Evolutionary conservation across 129 eudicot genomes (phyloP).

Genomic region (Smallanthus sonchifolius): DNA sequence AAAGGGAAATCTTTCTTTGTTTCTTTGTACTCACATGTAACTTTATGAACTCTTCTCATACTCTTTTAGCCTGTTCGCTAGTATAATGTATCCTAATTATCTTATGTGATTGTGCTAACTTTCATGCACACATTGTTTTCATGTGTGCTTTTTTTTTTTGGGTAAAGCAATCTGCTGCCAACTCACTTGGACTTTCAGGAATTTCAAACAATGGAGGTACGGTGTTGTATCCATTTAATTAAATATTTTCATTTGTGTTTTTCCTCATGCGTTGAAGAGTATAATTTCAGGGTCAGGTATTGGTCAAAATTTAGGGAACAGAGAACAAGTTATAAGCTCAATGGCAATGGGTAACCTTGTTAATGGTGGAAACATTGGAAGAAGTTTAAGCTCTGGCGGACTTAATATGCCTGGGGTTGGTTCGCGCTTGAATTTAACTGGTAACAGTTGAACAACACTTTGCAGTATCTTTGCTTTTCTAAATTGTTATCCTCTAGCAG

Average conservation of each 20-base stretch:
- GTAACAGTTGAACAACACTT: conserved; percentile 32
- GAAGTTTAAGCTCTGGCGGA: conserved; percentile 62
- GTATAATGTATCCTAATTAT: neutral
- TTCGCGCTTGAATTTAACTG: conserved; percentile 68
- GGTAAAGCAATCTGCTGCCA: conserved; percentile 64
- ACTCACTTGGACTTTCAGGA: conserved; percentile 67
- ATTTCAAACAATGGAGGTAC: conserved; percentile 67
- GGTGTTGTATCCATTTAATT: conserved; percentile 4
- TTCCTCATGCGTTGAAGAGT: conserved; percentile 21
- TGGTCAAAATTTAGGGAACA: conserved; percentile 53
- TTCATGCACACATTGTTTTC: conserved; percentile 1
- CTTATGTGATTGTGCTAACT: neutral
- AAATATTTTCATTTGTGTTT: neutral
- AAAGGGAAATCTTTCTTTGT: neutral
- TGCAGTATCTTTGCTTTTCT: conserved; percentile 1
- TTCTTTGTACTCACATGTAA: neutral
- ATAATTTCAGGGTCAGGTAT: conserved; percentile 51
- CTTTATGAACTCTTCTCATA: neutral
- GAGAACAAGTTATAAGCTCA: conserved; percentile 57
- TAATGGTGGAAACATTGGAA: conserved; percentile 55
- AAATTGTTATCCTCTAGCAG: neutral
- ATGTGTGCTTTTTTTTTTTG: conserved; percentile 12
- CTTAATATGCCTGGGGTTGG: conserved; percentile 67
- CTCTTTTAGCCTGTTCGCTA: neutral
- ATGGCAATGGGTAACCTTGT: conserved; percentile 69